These are phyloP conservation scores for Symbiodinium pilosum DNA, from an alignment of 73 alveolate genomes.

Conservation along the genomic window DNA sequence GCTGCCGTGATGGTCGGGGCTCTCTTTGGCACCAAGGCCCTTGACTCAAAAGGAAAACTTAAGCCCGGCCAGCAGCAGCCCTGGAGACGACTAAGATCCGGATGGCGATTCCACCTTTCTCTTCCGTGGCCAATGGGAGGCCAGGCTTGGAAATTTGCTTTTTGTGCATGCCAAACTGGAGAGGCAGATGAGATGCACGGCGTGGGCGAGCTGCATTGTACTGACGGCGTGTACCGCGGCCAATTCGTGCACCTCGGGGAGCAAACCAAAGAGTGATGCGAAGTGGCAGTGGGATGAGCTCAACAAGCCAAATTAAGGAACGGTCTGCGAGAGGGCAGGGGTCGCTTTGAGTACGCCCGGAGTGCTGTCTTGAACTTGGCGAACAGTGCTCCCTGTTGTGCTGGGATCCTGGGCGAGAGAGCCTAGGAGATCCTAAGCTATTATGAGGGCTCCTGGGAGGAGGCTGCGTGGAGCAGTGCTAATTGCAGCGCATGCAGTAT, in stretches of 20 bases:
- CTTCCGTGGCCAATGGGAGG: slow-evolving; percentile 70
- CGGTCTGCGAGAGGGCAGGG: slow-evolving; percentile 63
- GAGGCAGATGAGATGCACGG: slow-evolving; percentile 81
- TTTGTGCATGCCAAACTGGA: background rate
- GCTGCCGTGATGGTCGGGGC: slow-evolving; percentile 77
- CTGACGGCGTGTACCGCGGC: slow-evolving; percentile 66
- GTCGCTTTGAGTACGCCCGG: slow-evolving; percentile 33
- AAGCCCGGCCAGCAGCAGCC: too few species aligned
- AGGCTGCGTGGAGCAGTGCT: background rate
- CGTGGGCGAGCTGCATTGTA: slow-evolving; percentile 56
- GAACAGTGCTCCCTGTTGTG: background rate
- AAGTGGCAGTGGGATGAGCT: too few species aligned
- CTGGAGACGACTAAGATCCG: background rate
- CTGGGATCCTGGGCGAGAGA: background rate
- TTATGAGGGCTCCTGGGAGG: slow-evolving; percentile 59
- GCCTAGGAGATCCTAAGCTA: background rate
- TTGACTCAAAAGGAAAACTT: background rate
- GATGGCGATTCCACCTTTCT: slow-evolving; percentile 47
- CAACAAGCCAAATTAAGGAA: background rate
- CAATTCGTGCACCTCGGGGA: slow-evolving; percentile 17
- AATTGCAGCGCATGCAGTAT: too few species aligned
- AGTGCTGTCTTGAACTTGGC: background rate
- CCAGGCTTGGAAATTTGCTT: background rate
- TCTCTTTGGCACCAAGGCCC: slow-evolving; percentile 51
- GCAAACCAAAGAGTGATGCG: too few species aligned